Evolutionary conservation across 495 filamentous ascomycete species (phyloP), one percentile per base, ranked within the genome.

Genomic region (Sporormia fimetaria): DNA sequence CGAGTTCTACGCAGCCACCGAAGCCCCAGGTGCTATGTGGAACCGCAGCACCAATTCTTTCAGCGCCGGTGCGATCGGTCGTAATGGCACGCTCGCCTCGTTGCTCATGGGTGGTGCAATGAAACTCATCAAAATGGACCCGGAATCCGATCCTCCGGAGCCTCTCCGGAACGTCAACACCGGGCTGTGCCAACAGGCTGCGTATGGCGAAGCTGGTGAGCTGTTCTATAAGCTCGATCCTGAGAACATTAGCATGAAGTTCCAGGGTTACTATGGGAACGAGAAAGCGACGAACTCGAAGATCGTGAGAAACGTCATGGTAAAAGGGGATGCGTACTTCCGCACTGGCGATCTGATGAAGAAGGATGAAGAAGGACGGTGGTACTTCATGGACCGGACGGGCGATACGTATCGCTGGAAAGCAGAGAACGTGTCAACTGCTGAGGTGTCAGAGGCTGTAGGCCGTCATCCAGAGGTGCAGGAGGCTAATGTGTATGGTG

Each of bases 1-100:
- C 33, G 90, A 98, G 57, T 94, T 98, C 62, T 98, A 96, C 58
- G 78, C 76, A 17, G 73, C 87, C 0, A 96, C 90, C 0, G 90
- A 98, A 59, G 85, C 81, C 9, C 68, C 71, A 9, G 64, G 67
- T 2, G 86, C 68, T 3, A 66, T 73, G 0, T 94, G 76, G 74
- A 94, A 95, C 60, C 56, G 75, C 26, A 77, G 74, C 26, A 67
- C 74, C 0, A 94, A 93, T 49, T 70, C 76, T 33, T 88, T 83
- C 57, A 63, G 72, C 4, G 67, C 76, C 11, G 90, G 87, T 7
- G 86, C 87, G 0, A 76, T 98, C 32, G 90, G 88, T 3, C 74
- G 84, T 6, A 77, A 71, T 49, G 90, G 90, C 4, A 47, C 59
- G 0, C 24, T 94, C 2, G 70, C 68, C 26, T 62, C 65, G 12